A percentile compares a stretch with the other conserved stretches of the same genome.
Evolutionary conservation across 176 grass and related monocot species (phyloP).

Genomic region (Avena insularis): DNA sequence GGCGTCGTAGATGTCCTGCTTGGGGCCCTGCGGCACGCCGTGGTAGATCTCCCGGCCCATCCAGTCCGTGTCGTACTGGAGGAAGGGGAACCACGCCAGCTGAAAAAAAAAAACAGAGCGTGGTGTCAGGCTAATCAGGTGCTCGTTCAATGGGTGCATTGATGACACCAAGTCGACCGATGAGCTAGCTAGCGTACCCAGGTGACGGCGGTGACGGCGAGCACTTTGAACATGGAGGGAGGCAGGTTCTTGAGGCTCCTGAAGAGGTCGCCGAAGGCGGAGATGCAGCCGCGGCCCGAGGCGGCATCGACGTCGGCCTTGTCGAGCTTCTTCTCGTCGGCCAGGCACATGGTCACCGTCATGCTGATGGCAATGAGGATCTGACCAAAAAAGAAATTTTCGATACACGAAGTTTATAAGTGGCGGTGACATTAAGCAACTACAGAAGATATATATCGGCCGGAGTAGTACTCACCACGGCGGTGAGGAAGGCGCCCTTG

Average conservation of each 20-base stretch:
- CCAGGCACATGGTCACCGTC: conserved; percentile 49
- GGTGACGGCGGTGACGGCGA: conserved; percentile 72
- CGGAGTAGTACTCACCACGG: conserved; percentile 42
- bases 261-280: conserved; percentile 55
- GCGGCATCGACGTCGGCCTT: background rate
- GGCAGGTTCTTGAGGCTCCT: conserved; percentile 70
- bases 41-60: conserved; percentile 65
- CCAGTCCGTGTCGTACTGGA: conserved; percentile 92
- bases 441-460: no score
- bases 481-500: conserved; percentile 59
- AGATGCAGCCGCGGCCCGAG: conserved; percentile 1
- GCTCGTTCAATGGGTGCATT: no score
- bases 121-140: no score
- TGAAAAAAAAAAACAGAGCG: background rate
- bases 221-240: conserved; percentile 74
- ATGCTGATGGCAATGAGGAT: conserved; percentile 49
- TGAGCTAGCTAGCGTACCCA: conserved; percentile 54
- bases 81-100: conserved; percentile 69
- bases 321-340: conserved; percentile 39
- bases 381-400: background rate
- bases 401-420: background rate
- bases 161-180: no score
- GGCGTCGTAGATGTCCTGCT: conserved; percentile 30
- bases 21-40: conserved; percentile 41
- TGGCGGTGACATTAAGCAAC: background rate